Evolutionary conservation across 352 stramenopile genomes (phyloP), one percentile per base, ranked within the genome.

Genomic region (Phytophthora pini): DNA sequence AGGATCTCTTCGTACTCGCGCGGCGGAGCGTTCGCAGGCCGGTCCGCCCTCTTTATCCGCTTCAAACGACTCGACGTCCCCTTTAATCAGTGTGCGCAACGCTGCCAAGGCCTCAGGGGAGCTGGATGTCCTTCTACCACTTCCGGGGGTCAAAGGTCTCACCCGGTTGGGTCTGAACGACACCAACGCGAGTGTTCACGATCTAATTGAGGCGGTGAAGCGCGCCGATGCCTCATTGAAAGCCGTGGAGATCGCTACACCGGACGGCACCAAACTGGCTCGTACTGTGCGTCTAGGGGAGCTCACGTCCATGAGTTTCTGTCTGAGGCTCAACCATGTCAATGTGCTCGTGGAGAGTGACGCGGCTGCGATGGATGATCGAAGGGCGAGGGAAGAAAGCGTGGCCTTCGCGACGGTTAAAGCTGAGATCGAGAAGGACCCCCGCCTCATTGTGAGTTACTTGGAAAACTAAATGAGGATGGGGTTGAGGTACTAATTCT

Each of bases 401-500:
- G 68, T 77, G 20, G 82, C 74, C 5, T 94, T 94, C 61, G 81
- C 80, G 2, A 88, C 73, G 38, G 70, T 92, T 34, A 91, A 91
- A 64, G 66, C 76, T 11, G 73, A 77, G 22, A 74, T 92, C 24
- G 85, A 90, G 65, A 79, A 73, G 41, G 76, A 94, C 40, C 67
- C 80, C 24, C 62, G 79, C 11, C 75, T 85, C 2, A 70, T 74
- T 58, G 85, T 93, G 59, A 47, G 43, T 40, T 36, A 63, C 20
- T 13, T 36, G 8, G 31, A 12, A 36, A 7, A 36, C 31, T 36
- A 36, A 36, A 12, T 15, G 32, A 31, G 10, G 17, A 26, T 27
- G n/a, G 8, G 59, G 27, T 53, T 34, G 39, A 53, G 31, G 31
- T 29, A 24, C 52, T 58, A 2, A 27, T 45, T 38, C 5, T 45